These are phyloP conservation scores for Linnemannia schmuckeri DNA, from an alignment of 192 early-diverging fungal species.

Conservation along the genomic window DNA sequence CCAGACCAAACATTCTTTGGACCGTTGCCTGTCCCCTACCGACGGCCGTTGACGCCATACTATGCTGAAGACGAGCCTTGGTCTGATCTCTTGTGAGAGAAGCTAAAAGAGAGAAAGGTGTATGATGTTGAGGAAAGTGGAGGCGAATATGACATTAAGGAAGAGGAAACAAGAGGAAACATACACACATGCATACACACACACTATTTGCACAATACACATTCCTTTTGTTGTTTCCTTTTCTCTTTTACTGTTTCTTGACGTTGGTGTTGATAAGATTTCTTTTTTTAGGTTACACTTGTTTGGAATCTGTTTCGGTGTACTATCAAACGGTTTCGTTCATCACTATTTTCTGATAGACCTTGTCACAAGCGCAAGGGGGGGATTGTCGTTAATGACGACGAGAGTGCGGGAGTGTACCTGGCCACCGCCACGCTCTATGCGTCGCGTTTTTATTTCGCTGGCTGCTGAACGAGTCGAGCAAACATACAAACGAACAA, in stretches of 20 bases:
- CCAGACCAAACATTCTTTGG: conserved; percentile 42
- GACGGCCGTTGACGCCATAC: conserved; percentile 28
- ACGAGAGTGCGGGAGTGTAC: too few relatives aligned
- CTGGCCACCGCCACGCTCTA: too few relatives aligned
- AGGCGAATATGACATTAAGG: not conserved
- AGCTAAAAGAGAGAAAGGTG: not conserved
- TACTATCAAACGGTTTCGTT: not conserved
- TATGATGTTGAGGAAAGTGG: not conserved
- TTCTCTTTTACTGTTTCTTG: not conserved
- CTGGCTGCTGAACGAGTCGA: too few relatives aligned
- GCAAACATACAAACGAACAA: too few relatives aligned
- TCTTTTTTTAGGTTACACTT: not conserved
- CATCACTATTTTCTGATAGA: not conserved
- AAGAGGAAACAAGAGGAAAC: not conserved
- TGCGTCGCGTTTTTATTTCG: too few relatives aligned
- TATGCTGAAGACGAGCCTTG: conserved; percentile 24
- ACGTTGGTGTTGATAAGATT: not conserved
- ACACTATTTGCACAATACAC: not conserved
- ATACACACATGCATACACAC: too few relatives aligned
- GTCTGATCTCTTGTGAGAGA: not conserved
- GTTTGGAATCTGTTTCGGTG: not conserved
- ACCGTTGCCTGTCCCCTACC: conserved; percentile 43
- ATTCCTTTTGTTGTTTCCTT: not conserved
- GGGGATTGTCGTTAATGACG: too few relatives aligned
- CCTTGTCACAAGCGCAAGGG: too few relatives aligned